Evolutionary conservation across 176 grass and related monocot species (phyloP).

Genomic region (Carex myosuroides): DNA sequence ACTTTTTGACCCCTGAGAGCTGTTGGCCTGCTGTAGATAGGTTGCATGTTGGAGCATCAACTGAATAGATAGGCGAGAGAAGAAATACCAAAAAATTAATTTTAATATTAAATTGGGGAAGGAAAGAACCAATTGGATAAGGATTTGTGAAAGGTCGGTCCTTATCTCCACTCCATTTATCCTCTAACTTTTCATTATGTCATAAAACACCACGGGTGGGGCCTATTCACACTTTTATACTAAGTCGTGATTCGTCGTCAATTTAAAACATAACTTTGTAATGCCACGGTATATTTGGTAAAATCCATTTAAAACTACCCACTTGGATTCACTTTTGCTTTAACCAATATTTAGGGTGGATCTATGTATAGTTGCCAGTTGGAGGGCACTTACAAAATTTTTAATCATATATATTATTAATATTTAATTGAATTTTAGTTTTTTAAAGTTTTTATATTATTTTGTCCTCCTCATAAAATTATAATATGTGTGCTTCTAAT

Average conservation of each 20-base stretch:
- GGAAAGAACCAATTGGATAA: not conserved
- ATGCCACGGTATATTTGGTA: not conserved
- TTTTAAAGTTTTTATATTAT: too few species aligned
- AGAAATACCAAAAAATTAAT: not conserved
- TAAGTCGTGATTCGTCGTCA: not conserved
- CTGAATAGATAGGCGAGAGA: not conserved
- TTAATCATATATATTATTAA: too few species aligned
- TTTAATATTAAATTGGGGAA: not conserved
- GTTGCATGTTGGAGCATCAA: not conserved
- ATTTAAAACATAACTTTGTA: not conserved
- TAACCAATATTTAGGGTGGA: too few species aligned
- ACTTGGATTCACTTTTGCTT: too few species aligned
- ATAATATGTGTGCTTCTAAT: too few species aligned
- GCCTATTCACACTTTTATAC: not conserved
- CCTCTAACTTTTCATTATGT: not conserved
- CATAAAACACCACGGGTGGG: not conserved
- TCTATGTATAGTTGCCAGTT: too few species aligned
- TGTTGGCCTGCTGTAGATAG: not conserved
- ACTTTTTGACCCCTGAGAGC: not conserved
- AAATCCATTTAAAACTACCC: too few species aligned
- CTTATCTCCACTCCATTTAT: not conserved
- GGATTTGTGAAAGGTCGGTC: not conserved
- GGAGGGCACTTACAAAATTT: too few species aligned
- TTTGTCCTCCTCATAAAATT: too few species aligned
- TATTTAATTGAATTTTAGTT: too few species aligned